Base-by-base conservation (phyloP, 1,139 yeast species). In the Kurtzmaniella quercitrusa region DNA sequence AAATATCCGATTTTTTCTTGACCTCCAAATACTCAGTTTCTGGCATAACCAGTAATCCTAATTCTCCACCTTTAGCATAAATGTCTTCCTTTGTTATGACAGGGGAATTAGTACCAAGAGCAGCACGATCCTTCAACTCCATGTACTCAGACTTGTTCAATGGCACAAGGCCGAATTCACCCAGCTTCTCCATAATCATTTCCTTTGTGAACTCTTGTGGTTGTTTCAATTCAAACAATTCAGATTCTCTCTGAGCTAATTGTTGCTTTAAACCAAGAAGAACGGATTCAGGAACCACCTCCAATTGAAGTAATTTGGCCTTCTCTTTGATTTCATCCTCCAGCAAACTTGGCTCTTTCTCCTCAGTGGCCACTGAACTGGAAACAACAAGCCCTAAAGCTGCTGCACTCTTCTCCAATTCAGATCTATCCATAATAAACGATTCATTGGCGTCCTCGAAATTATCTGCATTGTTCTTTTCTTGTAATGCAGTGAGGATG, bases 21-120 rank as follows among this genome's bases (percentile, higher is more conserved):
- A 50, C 50, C 35, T 50, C 50, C 35, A 58, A 54, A 43, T 62
- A 57, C 41, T 71, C 69, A 5, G 65, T 66, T 41, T 65, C 65
- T 0, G 77, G 60, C 6, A 81, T 53, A 12, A 78, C 57, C 3
- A 65, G 65, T 41, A 78, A 60, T 8, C 78, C 72, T 34, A 64
- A 52, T 36, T 59, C 60, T 14, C 51, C 42, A 1, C 65, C 61
- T 19, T 47, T 45, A 8, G 39, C 45, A 26, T 49, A 48, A 34
- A 61, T 43, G n/a, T 53, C 59, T 0, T 49, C 56, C 39, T 53
- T 57, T 2, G 54, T 48, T 16, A 50, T 22, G 3, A 51, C 43
- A 2, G 46, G 36, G 19, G 44, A 39, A n/a, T 54, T 45, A 42
- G 4, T 49, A 17, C 23, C 19, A 7, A 9, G 19, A 3, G 18